A percentile compares a stretch with the other conserved stretches of the same genome.
phyloP scores from a whole-genome alignment of 805 yeast genomes.

The Suhomyces kilbournensis region DNA sequence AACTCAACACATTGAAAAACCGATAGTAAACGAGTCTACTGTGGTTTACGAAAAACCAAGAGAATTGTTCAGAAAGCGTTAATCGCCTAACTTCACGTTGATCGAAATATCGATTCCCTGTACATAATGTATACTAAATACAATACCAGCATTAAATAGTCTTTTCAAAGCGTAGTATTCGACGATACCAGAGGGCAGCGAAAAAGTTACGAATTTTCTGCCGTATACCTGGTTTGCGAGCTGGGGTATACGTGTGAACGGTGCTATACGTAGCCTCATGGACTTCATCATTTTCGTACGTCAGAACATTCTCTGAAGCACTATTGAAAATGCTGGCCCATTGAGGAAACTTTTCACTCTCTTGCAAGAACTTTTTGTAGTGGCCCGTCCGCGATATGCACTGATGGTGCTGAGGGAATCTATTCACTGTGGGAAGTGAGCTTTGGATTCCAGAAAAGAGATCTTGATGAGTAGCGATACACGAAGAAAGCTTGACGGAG shows the following conservation, averaged over 20 bases:
- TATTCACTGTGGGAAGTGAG: not conserved
- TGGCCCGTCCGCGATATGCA: not conserved
- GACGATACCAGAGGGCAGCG: not conserved
- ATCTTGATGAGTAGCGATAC: not conserved
- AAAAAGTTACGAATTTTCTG: not conserved
- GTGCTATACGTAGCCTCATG: not conserved
- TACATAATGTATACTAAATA: not conserved
- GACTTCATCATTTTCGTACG: not conserved
- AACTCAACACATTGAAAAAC: slow-evolving; percentile 30
- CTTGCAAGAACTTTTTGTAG: slow-evolving; percentile 2
- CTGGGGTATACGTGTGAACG: not conserved
- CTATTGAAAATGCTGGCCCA: not conserved
- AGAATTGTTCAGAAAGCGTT: slow-evolving; percentile 33
- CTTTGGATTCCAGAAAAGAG: not conserved
- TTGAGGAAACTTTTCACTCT: slow-evolving; percentile 1
- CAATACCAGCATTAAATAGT: not conserved
- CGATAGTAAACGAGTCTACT: slow-evolving; percentile 24
- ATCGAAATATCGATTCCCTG: not conserved
- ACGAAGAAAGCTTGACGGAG: not conserved
- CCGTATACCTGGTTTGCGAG: not conserved
- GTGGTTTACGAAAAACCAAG: slow-evolving; percentile 31
- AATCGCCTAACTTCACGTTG: not conserved
- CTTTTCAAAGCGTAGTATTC: not conserved
- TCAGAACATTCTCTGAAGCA: not conserved
- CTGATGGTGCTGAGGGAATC: not conserved